Conservation (phyloP, 2,329 filamentous ascomycete genomes). For the Juglanconis oblonga region DNA sequence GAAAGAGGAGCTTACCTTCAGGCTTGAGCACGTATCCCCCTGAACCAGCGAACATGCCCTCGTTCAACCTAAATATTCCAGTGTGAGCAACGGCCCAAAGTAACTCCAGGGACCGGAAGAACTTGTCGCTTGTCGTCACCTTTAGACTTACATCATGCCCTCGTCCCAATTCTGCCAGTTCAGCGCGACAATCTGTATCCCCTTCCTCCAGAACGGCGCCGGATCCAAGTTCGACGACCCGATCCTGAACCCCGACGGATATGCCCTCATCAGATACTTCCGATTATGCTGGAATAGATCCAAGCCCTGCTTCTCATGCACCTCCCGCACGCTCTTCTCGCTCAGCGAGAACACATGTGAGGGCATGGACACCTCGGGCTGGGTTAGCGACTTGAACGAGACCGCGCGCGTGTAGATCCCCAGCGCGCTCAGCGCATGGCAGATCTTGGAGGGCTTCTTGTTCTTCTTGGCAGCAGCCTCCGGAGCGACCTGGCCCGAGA, state of each 20-base stretch:
- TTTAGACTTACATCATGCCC: constrained; percentile 69
- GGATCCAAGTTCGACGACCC: constrained; percentile 86
- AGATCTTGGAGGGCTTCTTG: constrained; percentile 61
- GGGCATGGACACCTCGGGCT: constrained; percentile 66
- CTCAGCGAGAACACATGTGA: constrained; percentile 68
- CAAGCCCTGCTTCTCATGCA: constrained; percentile 46
- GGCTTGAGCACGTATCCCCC: constrained; percentile 88
- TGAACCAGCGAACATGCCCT: constrained; percentile 83
- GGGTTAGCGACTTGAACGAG: constrained; percentile 74
- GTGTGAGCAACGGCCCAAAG: not conserved
- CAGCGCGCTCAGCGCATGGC: constrained; percentile 69
- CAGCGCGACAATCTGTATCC: constrained; percentile 85
- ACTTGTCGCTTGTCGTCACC: not conserved
- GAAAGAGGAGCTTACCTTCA: constrained; percentile 42
- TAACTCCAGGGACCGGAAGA: not conserved
- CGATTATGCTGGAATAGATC: constrained; percentile 78
- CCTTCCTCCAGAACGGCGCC: constrained; percentile 79
- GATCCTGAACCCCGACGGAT: constrained; percentile 79
- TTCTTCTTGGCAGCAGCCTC: constrained; percentile 38
- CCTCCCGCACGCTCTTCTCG: constrained; percentile 61
- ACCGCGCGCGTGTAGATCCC: constrained; percentile 83
- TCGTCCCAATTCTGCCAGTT: constrained; percentile 93
- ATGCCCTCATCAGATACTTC: constrained; percentile 79
- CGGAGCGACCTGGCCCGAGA: constrained; percentile 32
- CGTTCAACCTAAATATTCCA: constrained; percentile 55